Evolutionary conservation across 176 grass and related monocot species (phyloP).

Genomic region (Lolium rigidum): DNA sequence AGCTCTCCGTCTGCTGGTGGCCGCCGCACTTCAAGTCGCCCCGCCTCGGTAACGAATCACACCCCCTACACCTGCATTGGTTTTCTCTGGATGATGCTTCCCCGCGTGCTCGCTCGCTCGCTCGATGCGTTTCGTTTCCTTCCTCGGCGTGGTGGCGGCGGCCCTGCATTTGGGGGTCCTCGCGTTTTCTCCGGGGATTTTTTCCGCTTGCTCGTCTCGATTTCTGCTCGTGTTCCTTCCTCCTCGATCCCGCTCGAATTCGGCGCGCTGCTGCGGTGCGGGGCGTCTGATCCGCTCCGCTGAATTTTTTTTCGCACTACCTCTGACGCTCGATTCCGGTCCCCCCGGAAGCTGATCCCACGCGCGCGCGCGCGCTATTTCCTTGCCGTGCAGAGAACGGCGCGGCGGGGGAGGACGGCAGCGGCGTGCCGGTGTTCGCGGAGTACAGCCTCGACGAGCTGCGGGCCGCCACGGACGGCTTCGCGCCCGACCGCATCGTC

Average conservation of each 20-base stretch:
- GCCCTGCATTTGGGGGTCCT: conserved; percentile 53
- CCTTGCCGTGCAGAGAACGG: conserved; percentile 43
- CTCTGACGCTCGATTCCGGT: not conserved
- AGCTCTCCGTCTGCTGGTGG: conserved; percentile 76
- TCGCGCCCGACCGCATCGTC: conserved; percentile 77
- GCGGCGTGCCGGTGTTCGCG: conserved; percentile 52
- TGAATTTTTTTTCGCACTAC: not conserved
- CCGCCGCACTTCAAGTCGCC: conserved; percentile 72
- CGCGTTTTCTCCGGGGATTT: conserved; percentile 36
- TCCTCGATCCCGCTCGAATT: conserved; percentile 41
- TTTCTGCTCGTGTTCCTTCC: conserved; percentile 8
- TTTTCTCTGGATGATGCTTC: not conserved
- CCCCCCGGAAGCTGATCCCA: too few species aligned
- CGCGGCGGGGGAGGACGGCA: conserved; percentile 41
- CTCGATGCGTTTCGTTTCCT: not conserved
- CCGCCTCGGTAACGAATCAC: conserved; percentile 42
- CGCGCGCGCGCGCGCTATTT: too few species aligned
- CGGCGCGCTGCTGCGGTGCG: not conserved
- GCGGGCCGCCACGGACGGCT: conserved; percentile 72
- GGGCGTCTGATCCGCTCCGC: conserved; percentile 31
- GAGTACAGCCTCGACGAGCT: conserved; percentile 87
- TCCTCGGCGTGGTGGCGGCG: not conserved
- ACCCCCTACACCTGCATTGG: conserved; percentile 13
- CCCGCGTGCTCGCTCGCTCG: not conserved
- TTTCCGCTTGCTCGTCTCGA: not conserved